Percentiles rank a stretch among this genome's conserved stretches.
phyloP scores from a whole-genome alignment of 164 flowering plant genomes.

The Aristolochia fimbriata region DNA sequence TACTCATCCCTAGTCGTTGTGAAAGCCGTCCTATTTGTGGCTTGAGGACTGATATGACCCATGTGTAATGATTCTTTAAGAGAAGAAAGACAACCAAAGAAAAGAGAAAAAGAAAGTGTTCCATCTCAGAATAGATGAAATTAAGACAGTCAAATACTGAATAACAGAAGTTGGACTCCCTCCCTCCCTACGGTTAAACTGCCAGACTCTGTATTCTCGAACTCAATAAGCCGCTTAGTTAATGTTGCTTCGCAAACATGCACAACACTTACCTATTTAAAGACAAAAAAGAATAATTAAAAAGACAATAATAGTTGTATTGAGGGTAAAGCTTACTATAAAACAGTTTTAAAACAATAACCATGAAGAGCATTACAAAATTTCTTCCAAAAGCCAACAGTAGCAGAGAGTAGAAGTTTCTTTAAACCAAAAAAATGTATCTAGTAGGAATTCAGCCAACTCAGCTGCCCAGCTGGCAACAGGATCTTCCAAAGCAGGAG shows the following conservation, averaged over 20 bases:
- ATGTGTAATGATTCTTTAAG: no score
- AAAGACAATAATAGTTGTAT: background rate
- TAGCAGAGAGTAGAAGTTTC: no score
- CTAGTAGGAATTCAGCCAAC: background rate
- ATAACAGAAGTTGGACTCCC: background rate
- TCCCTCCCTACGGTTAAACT: slow-evolving; percentile 49
- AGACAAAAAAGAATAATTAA: slow-evolving; percentile 1
- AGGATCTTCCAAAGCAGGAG: no score
- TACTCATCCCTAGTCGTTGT: no score
- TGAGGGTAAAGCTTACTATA: no score
- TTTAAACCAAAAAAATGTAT: background rate
- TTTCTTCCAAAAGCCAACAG: background rate
- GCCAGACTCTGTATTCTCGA: slow-evolving; percentile 83
- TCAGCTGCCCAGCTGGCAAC: no score
- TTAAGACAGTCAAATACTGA: background rate
- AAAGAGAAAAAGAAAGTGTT: background rate
- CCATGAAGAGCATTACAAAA: background rate
- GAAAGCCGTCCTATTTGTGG: no score
- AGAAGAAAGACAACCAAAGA: no score
- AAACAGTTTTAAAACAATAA: background rate
- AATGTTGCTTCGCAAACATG: slow-evolving; percentile 90
- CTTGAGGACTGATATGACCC: no score
- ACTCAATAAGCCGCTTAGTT: slow-evolving; percentile 81
- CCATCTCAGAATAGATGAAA: background rate
- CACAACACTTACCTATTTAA: slow-evolving; percentile 53